Percentiles rank a stretch among this genome's conserved stretches.
Evolutionary conservation across 2,329 filamentous ascomycete genomes (phyloP).

Genomic region (Leptodontidium sp.): DNA sequence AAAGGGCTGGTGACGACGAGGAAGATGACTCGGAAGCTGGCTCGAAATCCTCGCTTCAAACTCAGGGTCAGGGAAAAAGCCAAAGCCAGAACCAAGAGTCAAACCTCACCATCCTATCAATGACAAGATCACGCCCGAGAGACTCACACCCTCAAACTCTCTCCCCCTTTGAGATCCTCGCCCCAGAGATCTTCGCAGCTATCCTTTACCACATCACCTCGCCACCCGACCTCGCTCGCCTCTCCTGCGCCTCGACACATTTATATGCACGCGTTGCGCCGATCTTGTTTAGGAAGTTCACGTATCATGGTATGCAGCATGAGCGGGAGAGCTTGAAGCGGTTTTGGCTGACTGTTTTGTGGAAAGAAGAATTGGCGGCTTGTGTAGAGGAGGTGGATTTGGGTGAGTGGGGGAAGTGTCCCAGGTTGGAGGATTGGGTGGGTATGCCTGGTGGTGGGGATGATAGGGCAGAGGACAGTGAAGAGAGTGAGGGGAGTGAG

Average conservation of each 20-base stretch:
- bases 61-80: background rate
- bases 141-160: background rate
- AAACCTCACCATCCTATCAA: background rate
- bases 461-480: background rate
- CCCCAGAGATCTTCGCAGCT: conserved; percentile 24
- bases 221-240: conserved; percentile 15
- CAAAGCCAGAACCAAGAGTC: background rate
- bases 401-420: conserved; percentile 26
- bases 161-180: conserved; percentile 19
- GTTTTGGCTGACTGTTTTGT: conserved; percentile 28
- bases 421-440: conserved; percentile 26
- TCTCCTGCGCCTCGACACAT: conserved; percentile 15
- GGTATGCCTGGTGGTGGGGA: background rate
- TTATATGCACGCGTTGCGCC: conserved; percentile 27
- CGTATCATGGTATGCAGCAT: conserved; percentile 27
- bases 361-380: conserved; percentile 29
- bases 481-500: background rate
- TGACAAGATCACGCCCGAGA: no score
- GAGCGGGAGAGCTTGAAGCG: conserved; percentile 5
- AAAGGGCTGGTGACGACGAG: background rate
- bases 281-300: conserved; percentile 26
- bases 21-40: background rate
- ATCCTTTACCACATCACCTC: conserved; percentile 23
- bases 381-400: conserved; percentile 31
- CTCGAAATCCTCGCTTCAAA: background rate